Evolutionary conservation across 208 protist species (phyloP).

Genomic region (Vickermania ingenoplastis): DNA sequence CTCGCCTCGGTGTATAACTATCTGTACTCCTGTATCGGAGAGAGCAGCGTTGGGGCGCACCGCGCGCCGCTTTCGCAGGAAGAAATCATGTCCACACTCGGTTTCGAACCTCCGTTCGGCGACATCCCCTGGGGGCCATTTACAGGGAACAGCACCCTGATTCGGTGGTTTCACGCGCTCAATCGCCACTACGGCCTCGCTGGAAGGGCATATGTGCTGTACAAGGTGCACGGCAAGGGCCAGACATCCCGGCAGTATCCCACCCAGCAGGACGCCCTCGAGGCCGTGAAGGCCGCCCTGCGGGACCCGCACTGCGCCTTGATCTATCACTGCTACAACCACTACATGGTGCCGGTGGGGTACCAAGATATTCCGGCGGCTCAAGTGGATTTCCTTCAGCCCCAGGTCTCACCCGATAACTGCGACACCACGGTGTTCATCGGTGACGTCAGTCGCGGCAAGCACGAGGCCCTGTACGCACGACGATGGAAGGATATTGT

Average conservation of each 20-base stretch:
- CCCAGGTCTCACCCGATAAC: conserved; percentile 20
- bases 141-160: conserved; percentile 85
- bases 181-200: conserved; percentile 59
- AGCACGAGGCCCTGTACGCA: conserved; percentile 79
- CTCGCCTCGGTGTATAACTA: conserved; percentile 88
- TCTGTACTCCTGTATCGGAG: conserved; percentile 78
- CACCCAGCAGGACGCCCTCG: conserved; percentile 32
- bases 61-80: conserved; percentile 74
- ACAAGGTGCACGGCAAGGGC: conserved; percentile 66
- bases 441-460: conserved; percentile 80
- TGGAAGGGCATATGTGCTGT: conserved; percentile 65
- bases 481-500: conserved; percentile 74
- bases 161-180: conserved; percentile 87
- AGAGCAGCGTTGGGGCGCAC: conserved; percentile 22
- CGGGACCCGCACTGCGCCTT: conserved; percentile 62
- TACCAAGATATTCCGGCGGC: conserved; percentile 78
- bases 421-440: conserved; percentile 85
- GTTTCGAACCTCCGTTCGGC: conserved; percentile 85
- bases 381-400: conserved; percentile 61
- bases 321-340: conserved; percentile 92
- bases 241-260: conserved; percentile 49
- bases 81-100: conserved; percentile 81
- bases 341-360: conserved; percentile 90
- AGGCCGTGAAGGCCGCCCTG: conserved; percentile 61
- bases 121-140: conserved; percentile 86